Base-by-base conservation (phyloP, 129 eudicot genomes). In the Pulicaria dysenterica region DNA sequence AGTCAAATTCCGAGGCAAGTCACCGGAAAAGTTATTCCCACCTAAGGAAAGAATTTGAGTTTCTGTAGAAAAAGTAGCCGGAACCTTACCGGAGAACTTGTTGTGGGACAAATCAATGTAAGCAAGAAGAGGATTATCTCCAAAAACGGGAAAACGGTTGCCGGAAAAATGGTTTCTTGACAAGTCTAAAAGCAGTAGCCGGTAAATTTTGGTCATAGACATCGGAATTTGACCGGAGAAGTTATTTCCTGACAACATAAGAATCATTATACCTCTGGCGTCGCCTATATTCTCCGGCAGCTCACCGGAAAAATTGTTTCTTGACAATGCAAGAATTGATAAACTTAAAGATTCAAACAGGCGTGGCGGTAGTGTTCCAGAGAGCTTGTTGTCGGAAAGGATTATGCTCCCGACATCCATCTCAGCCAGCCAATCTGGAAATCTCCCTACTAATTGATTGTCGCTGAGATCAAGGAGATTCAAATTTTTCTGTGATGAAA, bases 341-440 rank as follows among this genome's bases (percentile, higher is more conserved):
- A 87, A 68, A 67, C 78, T 82, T 41, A 4, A 6, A 13, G 89
- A 84, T 16, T 73, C 79, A 65, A 87, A 84, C 14, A 87, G 59
- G 36, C 60, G 85, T 49, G 87, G 56, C 3, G 89, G 93, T 51
- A 87, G 60, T 14, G 74, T 14, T 48, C 89, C 89, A 0, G 80
- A 73, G 24, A 87, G 82, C 41, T 66, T 73, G 76, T 87, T 87
- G 54, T 82, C 87, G 0, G 87, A 87, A 47, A 87, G 67, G 45
- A 84, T 66, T 49, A 87, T 70, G 72, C 77, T 82, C 42, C 89
- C 89, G 13, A 80, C 60, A 16, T 87, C 89, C 87, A 82, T 79
- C 72, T 77, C 70, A 2, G 87, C 85, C 16, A 87, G 87, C 93
- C 93, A 87, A 58, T 63, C 31, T 0, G 89, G 93, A 61, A 87